A percentile compares a stretch with the other conserved stretches of the same genome.
Conservation (phyloP, 2,329 filamentous ascomycete species). For the Hirsutella thompsonii region DNA sequence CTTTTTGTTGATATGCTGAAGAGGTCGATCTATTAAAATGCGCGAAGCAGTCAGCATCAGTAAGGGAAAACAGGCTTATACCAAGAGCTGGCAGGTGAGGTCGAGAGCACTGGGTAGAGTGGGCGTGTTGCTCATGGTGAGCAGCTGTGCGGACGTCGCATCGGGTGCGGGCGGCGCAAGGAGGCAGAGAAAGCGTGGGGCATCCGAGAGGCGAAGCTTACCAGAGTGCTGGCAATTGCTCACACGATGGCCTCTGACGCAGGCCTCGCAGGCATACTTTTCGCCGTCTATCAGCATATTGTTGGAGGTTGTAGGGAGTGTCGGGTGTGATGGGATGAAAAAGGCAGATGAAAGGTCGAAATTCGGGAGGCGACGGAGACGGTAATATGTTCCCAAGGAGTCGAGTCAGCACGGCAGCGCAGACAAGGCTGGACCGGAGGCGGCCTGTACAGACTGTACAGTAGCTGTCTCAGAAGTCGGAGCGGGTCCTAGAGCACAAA, state of each 20-base stretch:
- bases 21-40: constrained; percentile 57
- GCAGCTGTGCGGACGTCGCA: background rate
- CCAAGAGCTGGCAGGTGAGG: background rate
- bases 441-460: constrained; percentile 2
- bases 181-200: constrained; percentile 6
- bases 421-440: constrained; percentile 6
- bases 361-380: background rate
- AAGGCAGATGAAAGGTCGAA: background rate
- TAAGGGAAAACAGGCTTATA: background rate
- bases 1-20: constrained; percentile 95
- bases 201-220: constrained; percentile 35
- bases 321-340: too few relatives aligned
- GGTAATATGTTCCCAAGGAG: background rate
- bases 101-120: constrained; percentile 2
- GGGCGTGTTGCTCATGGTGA: background rate
- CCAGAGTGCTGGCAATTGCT: constrained; percentile 96
- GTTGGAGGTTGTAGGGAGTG: constrained; percentile 2
- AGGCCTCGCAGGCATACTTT: constrained; percentile 97
- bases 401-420: constrained; percentile 2
- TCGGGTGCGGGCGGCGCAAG: background rate
- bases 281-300: constrained; percentile 82
- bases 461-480: constrained; percentile 6
- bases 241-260: constrained; percentile 94
- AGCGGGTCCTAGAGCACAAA: constrained; percentile 4
- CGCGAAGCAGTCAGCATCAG: constrained; percentile 9